Evolutionary conservation across 2,329 filamentous ascomycete genomes (phyloP), one percentile per base, ranked within the genome.

Genomic region (Apiospora kogelbergensis): DNA sequence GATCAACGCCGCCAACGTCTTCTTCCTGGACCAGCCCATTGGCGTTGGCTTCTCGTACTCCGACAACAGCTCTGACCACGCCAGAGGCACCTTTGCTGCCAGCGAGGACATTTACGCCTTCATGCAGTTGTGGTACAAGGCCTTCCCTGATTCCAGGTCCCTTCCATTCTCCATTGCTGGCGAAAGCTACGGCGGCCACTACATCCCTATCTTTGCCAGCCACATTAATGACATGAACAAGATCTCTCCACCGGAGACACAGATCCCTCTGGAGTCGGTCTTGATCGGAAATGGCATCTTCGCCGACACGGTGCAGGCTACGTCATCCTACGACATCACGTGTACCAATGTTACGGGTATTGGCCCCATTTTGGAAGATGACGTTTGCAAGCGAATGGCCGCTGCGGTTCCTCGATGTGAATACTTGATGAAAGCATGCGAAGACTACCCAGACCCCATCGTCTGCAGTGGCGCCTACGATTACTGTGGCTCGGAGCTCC

Each of bases 11-110:
- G 84, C 84, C 26, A 87, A 87, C 71, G 77, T 89, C 69, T 72
- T 84, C 24, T 84, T 82, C 68, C 76, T 84, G 68, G 81, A 83
- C 74, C 81, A 83, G 75, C 87, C 87, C 22, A 87, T 88, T 66
- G 88, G 90, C 75, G 84, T 90, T 20, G 85, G 85, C n/a, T 84
- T 89, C 70, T 89, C 86, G 1, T 85, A 84, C 72, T 64, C 71
- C 2, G 70, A 72, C 6, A 67, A 70, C 5, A 72, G 70, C 48
- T 68, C 69, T 15, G 68, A 72, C 0, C 22, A 80, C 1, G 79
- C 82, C 2, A 73, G 71, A 2, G 78, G 78, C 6, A 85, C 84
- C 15, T 79, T 81, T 42, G 79, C 81, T 0, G 82, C 81, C 15
- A 83, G 83, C 1, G 77, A 79, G 60, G 84, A 86, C 73, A 83